Conservation (phyloP, 1,284 basidiomycete genomes). For the Heterobasidion irregulare region DNA sequence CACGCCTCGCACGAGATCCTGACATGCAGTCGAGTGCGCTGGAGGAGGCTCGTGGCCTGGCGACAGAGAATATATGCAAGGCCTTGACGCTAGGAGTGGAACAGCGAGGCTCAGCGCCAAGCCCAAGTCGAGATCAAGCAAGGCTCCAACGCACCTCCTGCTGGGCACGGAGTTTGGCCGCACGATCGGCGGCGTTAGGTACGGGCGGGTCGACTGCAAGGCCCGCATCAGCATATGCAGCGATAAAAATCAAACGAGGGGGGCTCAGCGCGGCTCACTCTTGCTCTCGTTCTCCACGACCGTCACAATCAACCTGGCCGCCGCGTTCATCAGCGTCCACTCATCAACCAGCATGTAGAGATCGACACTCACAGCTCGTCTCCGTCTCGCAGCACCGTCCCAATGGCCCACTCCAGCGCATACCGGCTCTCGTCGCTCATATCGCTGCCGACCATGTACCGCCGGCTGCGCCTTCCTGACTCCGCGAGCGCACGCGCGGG, state of each 20-base stretch:
- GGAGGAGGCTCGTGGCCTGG: conserved; percentile 83
- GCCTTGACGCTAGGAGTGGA: conserved; percentile 64
- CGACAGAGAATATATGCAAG: conserved; percentile 81
- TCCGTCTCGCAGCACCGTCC: conserved; percentile 91
- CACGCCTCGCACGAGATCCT: conserved; percentile 89
- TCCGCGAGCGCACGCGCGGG: conserved; percentile 48
- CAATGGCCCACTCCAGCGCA: conserved; percentile 94
- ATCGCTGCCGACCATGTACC: conserved; percentile 91
- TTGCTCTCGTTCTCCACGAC: conserved; percentile 92
- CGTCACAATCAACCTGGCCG: conserved; percentile 64
- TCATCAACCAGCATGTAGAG: not conserved
- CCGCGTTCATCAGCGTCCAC: conserved; percentile 1
- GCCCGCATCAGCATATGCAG: conserved; percentile 4
- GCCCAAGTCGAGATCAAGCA: not conserved
- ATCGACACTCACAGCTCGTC: conserved; percentile 63
- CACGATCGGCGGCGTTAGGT: conserved; percentile 61
- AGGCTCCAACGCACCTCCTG: conserved; percentile 59
- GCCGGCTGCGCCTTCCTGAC: conserved; percentile 49
- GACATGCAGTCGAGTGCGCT: conserved; percentile 84
- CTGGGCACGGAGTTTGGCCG: conserved; percentile 74
- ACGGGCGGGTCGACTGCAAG: conserved; percentile 69
- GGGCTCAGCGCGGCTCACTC: conserved; percentile 35
- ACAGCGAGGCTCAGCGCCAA: not conserved
- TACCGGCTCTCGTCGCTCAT: conserved; percentile 88
- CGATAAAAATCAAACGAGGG: not conserved